Conservation (phyloP, 208 protist species). For the Crithidia sp. region DNA sequence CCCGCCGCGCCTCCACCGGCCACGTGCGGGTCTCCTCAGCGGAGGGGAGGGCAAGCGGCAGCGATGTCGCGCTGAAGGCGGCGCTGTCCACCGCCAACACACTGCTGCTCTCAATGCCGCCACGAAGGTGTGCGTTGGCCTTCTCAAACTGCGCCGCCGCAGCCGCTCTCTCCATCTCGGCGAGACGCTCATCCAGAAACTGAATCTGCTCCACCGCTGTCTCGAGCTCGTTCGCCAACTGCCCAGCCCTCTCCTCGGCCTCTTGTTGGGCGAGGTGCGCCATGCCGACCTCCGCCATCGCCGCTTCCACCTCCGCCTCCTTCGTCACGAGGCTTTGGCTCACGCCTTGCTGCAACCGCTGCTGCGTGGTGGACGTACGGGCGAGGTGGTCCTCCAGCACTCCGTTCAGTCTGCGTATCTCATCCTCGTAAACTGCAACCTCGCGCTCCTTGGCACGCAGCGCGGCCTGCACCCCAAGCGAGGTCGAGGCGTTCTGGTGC, state of each 20-base stretch:
- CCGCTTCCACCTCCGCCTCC: constrained; percentile 47
- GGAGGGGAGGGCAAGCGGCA: constrained; percentile 27
- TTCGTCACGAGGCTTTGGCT: constrained; percentile 36
- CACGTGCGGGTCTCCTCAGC: constrained; percentile 38
- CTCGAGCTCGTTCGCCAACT: constrained; percentile 64
- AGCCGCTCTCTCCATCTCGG: constrained; percentile 67
- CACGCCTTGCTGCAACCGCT: constrained; percentile 17
- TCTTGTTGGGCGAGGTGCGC: constrained; percentile 66
- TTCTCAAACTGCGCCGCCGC: constrained; percentile 43
- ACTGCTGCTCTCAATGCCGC: background rate
- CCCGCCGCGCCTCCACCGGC: constrained; percentile 52
- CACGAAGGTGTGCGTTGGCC: constrained; percentile 16
- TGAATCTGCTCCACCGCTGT: constrained; percentile 79
- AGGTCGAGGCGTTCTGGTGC: constrained; percentile 34
- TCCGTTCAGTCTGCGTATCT: constrained; percentile 67
- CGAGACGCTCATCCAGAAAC: constrained; percentile 70
- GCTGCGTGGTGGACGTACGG: constrained; percentile 26
- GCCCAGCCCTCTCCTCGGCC: constrained; percentile 63
- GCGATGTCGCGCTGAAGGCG: no score
- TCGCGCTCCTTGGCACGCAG: constrained; percentile 80
- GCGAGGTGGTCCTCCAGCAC: constrained; percentile 61
- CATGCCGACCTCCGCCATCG: constrained; percentile 66
- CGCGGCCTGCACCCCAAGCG: constrained; percentile 38
- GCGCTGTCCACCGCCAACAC: no score
- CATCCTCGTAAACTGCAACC: constrained; percentile 77